phyloP scores from a whole-genome alignment of 768 basidiomycete species.

The Gymnopilus dilepis region DNA sequence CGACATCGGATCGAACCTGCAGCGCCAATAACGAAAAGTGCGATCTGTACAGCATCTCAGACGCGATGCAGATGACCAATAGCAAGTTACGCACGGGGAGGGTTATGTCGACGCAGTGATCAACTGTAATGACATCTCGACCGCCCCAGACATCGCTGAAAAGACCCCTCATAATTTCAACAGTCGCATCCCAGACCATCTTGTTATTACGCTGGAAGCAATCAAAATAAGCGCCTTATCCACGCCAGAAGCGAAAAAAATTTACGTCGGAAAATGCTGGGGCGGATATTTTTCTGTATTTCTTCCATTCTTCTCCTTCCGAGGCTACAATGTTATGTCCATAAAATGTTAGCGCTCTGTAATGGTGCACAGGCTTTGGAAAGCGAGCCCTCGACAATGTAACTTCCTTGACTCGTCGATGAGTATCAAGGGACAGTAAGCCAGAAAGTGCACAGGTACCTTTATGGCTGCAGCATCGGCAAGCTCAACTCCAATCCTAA shows the following conservation, averaged over 20 bases:
- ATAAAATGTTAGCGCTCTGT: constrained; percentile 51
- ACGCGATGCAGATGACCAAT: constrained; percentile 15
- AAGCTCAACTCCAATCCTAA: constrained; percentile 30
- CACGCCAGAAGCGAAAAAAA: constrained; percentile 5
- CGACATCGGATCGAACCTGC: constrained; percentile 43
- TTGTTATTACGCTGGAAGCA: constrained; percentile 46
- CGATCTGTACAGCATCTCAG: constrained; percentile 41
- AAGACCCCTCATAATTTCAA: constrained; percentile 46
- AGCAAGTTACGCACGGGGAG: constrained; percentile 45
- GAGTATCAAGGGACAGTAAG: background rate
- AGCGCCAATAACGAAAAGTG: constrained; percentile 58
- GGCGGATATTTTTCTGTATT: constrained; percentile 63
- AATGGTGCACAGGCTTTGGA: constrained; percentile 58
- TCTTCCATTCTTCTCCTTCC: constrained; percentile 70
- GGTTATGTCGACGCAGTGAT: constrained; percentile 58
- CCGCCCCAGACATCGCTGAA: constrained; percentile 55
- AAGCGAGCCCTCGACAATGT: constrained; percentile 54
- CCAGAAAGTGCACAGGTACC: constrained; percentile 25
- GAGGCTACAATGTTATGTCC: constrained; percentile 69
- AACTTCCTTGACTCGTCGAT: constrained; percentile 47
- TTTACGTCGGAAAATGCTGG: constrained; percentile 70
- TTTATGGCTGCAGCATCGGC: constrained; percentile 49
- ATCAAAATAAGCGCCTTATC: background rate
- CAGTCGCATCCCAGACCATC: constrained; percentile 54
- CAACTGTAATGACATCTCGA: constrained; percentile 42